phyloP scores from a whole-genome alignment of 257 asterid genomes.

The Phtheirospermum japonicum region DNA sequence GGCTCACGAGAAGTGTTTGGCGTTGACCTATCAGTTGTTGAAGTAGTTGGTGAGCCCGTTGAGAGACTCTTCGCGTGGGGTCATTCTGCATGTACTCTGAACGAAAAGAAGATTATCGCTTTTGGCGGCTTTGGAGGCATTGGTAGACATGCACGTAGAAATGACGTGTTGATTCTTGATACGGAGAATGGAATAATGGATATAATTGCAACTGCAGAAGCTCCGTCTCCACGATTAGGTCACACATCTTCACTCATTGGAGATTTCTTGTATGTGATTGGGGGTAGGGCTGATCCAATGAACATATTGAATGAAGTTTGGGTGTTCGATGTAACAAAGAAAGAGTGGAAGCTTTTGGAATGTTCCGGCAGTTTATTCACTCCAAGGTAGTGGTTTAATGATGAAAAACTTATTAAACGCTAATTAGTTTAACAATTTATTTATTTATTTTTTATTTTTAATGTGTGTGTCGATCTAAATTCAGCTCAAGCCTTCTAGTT shows the following conservation, averaged over 20 bases:
- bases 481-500: too few relatives aligned
- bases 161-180: conserved; percentile 64
- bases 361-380: conserved; percentile 64
- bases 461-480: not conserved
- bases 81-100: conserved; percentile 68
- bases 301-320: conserved; percentile 83
- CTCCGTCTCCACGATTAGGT: conserved; percentile 89
- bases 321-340: conserved; percentile 46
- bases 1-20: conserved; percentile 45
- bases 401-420: conserved; percentile 10
- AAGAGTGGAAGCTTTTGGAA: conserved; percentile 64
- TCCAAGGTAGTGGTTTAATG: conserved; percentile 57
- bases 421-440: not conserved
- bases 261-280: conserved; percentile 65
- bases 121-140: conserved; percentile 98
- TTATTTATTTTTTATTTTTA: not conserved
- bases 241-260: conserved; percentile 69
- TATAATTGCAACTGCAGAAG: conserved; percentile 42
- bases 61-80: conserved; percentile 97
- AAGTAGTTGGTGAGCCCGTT: conserved; percentile 62
- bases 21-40: conserved; percentile 44
- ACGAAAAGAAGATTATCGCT: conserved; percentile 49
- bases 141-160: conserved; percentile 88
- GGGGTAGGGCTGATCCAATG: conserved; percentile 91
- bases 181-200: conserved; percentile 48